Conservation (phyloP, 305 asterid species). For the Fraxinus paxiana region DNA sequence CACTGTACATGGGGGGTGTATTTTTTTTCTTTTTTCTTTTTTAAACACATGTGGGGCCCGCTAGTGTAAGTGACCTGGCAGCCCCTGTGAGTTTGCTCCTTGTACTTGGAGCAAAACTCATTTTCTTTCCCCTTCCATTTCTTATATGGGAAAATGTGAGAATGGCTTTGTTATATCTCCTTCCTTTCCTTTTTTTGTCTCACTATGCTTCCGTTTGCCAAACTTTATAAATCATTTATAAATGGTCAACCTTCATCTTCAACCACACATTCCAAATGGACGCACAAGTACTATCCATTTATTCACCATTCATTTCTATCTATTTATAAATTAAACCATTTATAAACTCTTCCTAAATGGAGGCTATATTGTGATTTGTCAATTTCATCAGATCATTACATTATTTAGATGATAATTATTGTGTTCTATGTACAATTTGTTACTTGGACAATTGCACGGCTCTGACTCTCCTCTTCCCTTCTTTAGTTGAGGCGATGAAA, state of each 20-base stretch:
- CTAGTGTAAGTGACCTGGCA: too few species aligned
- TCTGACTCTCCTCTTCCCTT: conserved; percentile 28
- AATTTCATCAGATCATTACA: conserved; percentile 1
- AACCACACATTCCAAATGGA: background rate
- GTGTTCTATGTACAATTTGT: background rate
- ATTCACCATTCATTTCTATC: background rate
- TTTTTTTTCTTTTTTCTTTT: too few species aligned
- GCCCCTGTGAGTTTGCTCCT: too few species aligned
- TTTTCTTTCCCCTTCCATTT: background rate
- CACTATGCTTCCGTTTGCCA: background rate
- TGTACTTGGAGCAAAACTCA: too few species aligned
- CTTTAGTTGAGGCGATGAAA: conserved; percentile 75
- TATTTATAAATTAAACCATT: background rate
- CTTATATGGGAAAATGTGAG: background rate
- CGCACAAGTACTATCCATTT: background rate
- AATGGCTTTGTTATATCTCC: background rate
- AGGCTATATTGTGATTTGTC: background rate
- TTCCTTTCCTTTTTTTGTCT: background rate
- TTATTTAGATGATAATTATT: conserved; percentile 2
- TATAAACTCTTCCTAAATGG: background rate
- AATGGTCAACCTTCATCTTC: background rate
- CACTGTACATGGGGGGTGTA: too few species aligned
- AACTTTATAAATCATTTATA: background rate
- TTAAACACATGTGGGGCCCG: too few species aligned
- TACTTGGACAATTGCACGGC: background rate